These are phyloP conservation scores for Amylostereum chailletii DNA, from an alignment of 1,284 basidiomycete genomes.

Conservation along the genomic window DNA sequence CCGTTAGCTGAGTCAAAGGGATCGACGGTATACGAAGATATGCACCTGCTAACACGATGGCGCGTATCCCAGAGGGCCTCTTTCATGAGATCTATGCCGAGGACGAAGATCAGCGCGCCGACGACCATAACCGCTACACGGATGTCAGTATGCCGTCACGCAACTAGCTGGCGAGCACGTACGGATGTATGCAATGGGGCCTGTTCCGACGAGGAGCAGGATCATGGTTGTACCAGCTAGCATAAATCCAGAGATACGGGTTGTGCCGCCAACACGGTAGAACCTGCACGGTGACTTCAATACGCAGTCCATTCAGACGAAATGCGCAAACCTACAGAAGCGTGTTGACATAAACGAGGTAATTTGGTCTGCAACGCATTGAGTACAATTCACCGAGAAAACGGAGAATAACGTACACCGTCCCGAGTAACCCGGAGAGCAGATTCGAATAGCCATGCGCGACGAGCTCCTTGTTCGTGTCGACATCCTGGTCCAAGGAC, in stretches of 20 bases:
- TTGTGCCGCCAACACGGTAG: constrained; percentile 90
- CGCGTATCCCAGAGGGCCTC: constrained; percentile 96
- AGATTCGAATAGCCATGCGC: constrained; percentile 93
- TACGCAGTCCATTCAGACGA: background rate
- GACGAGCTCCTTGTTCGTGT: constrained; percentile 90
- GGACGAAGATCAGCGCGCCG: constrained; percentile 88
- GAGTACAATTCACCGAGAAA: background rate
- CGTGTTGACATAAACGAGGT: constrained; percentile 87
- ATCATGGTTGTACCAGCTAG: constrained; percentile 71
- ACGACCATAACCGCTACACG: constrained; percentile 77
- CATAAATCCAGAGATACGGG: constrained; percentile 78
- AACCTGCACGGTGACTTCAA: constrained; percentile 40
- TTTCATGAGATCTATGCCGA: constrained; percentile 91
- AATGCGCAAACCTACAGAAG: constrained; percentile 49
- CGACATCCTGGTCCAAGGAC: constrained; percentile 85
- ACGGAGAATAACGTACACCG: constrained; percentile 48
- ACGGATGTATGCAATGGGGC: constrained; percentile 86
- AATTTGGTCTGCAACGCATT: constrained; percentile 51
- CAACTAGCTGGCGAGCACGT: constrained; percentile 24
- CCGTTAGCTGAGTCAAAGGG: background rate
- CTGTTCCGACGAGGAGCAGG: constrained; percentile 78
- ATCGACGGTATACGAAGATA: constrained; percentile 9
- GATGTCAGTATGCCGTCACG: too few species aligned
- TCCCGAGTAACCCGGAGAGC: constrained; percentile 71
- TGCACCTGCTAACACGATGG: constrained; percentile 73